Conservation (phyloP, 305 asterid species). For the Salvia sclarea region DNA sequence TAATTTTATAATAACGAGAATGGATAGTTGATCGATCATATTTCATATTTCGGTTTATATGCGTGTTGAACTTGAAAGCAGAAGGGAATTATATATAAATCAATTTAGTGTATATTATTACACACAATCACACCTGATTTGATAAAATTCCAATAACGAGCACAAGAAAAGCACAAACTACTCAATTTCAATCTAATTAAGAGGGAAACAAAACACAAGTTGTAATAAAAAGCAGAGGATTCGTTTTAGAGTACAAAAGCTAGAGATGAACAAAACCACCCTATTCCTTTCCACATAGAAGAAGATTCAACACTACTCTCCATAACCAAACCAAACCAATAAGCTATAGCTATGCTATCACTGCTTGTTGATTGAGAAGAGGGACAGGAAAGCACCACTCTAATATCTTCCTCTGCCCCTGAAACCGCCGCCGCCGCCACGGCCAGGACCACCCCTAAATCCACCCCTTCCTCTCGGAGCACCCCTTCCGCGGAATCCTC, state of each 20-base stretch:
- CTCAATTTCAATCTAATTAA: no score
- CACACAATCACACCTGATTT: no score
- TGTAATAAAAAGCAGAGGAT: background rate
- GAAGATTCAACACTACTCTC: background rate
- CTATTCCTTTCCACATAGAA: background rate
- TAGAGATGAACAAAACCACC: constrained; percentile 11
- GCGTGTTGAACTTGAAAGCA: no score
- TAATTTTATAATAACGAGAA: no score
- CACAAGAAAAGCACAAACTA: no score
- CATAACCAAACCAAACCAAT: background rate
- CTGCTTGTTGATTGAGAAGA: background rate
- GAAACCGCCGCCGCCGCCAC: constrained; percentile 61
- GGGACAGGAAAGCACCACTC: background rate
- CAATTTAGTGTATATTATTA: no score
- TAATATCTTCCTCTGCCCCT: constrained; percentile 82
- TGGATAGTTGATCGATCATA: no score
- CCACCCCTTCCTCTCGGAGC: constrained; percentile 73
- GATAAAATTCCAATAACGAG: no score
- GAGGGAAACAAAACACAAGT: background rate
- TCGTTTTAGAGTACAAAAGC: constrained; percentile 22
- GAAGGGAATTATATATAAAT: no score
- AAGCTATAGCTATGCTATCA: background rate
- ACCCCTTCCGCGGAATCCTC: constrained; percentile 83
- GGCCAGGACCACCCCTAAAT: constrained; percentile 59
- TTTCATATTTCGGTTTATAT: no score